Evolutionary conservation across 139 green algal genomes (phyloP), one percentile per base, ranked within the genome.

Genomic region (Dunaliella primolecta): DNA sequence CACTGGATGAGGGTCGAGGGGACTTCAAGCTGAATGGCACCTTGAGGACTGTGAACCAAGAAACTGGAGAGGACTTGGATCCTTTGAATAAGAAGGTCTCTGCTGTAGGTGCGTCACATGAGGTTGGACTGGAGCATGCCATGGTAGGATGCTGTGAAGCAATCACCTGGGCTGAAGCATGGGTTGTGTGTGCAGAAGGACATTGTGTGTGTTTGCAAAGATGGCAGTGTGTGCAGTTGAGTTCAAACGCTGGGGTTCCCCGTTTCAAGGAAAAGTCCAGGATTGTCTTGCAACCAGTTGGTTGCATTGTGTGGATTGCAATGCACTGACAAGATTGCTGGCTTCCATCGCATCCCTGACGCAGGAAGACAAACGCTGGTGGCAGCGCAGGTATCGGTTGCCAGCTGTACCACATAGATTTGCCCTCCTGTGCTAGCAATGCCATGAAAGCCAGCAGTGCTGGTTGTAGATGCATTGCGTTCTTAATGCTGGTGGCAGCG

Each of bases 11-110:
- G 15, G 34, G 83, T 34, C 77, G 31, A 36, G 78, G 78, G 29
- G 35, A 30, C 35, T 70, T 31, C 78, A 38, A 80, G 75, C 3
- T 82, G 11, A 82, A 82, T 70, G 91, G 88, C 75, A 86, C 37
- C 36, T 77, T 94, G 57, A 38, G 36, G 3, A 85, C 78, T 0
- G 91, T 93, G 11, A 82, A 90, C 37, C 90, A 95, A 82, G 81
- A 85, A 20, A 84, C 57, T 33, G 92, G 91, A 0, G 33, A 38
- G 1, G 91, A 95, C 75, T 70, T 93, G 76, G 91, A 94, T 78
- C 91, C 91, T 0, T 35, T 75, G 1, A 87, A 84, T 46, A 36
- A 31, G 31, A 70, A 83, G 37, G 79, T 30, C 1, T 7, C 71
- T n/a, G 27, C 27, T 34, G 77, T 23, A 81, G 30, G 77, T 27